Evolutionary conservation across 2,329 filamentous ascomycete genomes (phyloP).

Genomic region (Claviceps africana): DNA sequence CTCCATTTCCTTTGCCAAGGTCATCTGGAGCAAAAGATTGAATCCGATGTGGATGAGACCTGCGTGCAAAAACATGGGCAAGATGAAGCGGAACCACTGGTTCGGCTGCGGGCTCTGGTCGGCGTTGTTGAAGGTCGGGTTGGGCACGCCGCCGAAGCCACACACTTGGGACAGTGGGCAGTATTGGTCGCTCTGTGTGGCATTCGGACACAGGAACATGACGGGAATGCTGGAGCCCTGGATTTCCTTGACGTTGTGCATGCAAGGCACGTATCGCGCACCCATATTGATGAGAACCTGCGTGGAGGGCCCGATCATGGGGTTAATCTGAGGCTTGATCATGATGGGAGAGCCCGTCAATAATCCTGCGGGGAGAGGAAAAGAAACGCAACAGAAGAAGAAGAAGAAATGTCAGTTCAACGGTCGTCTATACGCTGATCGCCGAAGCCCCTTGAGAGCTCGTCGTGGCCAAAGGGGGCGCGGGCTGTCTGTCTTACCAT

Average conservation of each 20-base stretch:
- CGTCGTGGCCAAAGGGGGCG: not conserved
- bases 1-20: constrained; percentile 86
- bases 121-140: constrained; percentile 44
- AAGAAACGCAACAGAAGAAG: not conserved
- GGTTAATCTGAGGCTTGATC: constrained; percentile 78
- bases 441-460: not conserved
- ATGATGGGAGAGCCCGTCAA: constrained; percentile 66
- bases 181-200: constrained; percentile 43
- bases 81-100: constrained; percentile 95
- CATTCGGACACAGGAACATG: constrained; percentile 69
- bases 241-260: constrained; percentile 65
- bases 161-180: constrained; percentile 73
- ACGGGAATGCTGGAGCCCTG: constrained; percentile 37
- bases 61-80: constrained; percentile 89
- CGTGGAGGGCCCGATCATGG: constrained; percentile 89
- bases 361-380: constrained; percentile 35
- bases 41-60: constrained; percentile 91
- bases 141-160: constrained; percentile 61
- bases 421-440: too few species aligned
- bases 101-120: constrained; percentile 52
- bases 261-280: constrained; percentile 81
- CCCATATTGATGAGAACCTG: constrained; percentile 96
- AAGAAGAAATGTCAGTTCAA: not conserved
- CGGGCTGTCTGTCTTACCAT: constrained; percentile 37
- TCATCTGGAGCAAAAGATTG: constrained; percentile 85